Percentiles rank a stretch among this genome's conserved stretches.
Evolutionary conservation across 345 rosid genomes (phyloP).

Genomic region (Excoecaria cochinchinensis): DNA sequence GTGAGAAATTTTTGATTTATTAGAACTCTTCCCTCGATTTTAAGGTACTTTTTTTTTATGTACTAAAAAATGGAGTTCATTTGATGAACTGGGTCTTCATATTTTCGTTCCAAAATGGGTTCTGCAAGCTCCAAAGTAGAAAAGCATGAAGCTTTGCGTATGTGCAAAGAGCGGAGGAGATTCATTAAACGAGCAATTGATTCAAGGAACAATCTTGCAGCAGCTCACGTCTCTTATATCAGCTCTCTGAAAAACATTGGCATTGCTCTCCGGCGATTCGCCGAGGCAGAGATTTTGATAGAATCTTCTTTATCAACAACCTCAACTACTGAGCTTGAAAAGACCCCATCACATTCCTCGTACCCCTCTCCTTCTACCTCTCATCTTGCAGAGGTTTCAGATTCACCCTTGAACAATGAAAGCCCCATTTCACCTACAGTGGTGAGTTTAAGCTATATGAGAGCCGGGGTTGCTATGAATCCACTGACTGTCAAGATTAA

Average conservation of each 20-base stretch:
- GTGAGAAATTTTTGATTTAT: background rate
- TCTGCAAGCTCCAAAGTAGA: conserved; percentile 62
- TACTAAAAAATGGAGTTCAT: conserved; percentile 19
- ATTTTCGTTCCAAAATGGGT: conserved; percentile 54
- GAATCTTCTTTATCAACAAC: conserved; percentile 61
- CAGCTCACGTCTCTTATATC: conserved; percentile 85
- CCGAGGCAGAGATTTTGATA: conserved; percentile 62
- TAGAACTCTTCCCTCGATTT: background rate
- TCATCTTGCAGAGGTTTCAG: conserved; percentile 46
- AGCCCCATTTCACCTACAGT: conserved; percentile 34
- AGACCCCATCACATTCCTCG: conserved; percentile 74
- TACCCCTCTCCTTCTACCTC: conserved; percentile 71
- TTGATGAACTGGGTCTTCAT: conserved; percentile 25
- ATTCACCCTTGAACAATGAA: conserved; percentile 61
- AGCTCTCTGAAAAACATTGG: conserved; percentile 76
- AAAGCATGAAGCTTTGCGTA: conserved; percentile 54
- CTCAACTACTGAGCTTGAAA: conserved; percentile 74
- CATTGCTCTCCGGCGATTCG: conserved; percentile 67
- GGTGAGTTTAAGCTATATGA: conserved; percentile 53
- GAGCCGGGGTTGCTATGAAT: conserved; percentile 32
- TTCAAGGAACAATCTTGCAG: conserved; percentile 77
- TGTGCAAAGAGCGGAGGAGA: conserved; percentile 73
- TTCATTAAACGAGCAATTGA: conserved; percentile 75
- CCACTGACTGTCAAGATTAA: conserved; percentile 56
- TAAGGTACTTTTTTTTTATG: background rate